Evolutionary conservation across 106 monocot species (phyloP), one percentile per base, ranked within the genome.

Genomic region (Acorus calamus): DNA sequence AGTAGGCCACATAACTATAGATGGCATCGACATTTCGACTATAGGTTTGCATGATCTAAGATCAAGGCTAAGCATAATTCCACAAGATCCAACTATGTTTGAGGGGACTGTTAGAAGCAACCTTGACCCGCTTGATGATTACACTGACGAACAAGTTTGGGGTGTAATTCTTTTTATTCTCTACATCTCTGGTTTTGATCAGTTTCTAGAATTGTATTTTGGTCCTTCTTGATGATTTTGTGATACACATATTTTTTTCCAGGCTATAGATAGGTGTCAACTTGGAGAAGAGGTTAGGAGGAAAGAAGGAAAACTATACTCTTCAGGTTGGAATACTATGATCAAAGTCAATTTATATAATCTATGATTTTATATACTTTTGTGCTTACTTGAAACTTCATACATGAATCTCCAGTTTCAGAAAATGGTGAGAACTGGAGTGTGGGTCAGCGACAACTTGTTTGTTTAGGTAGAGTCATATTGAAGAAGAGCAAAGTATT

Each of bases 391-490:
- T 51, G 51, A 7, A 51, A 51, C 5, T 7, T 9, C 51, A 51
- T 7, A 51, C 9, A 46, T 47, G 41, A 28, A 50, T 63, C 44
- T 70, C 41, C 67, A 89, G 94, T 94, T 8, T 79, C 63, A 13
- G 84, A 94, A 70, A 94, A 87, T 61, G 94, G 94, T 5, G 89
- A 94, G 59, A 89, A 94, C 60, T 94, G 94, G 94, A 94, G 94
- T 44, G 77, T 94, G 42, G 93, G 93, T 13, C 93, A 93, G 63
- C 77, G 89, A 42, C 93, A 93, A 55, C 74, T 93, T 14, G 80
- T 89, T 6, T 93, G 93, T 59, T 66, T 89, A 7, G 89, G 83
- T 1, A 67, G 89, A 50, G 83, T 86, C n/a, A 72, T 89, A 54
- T 45, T 94, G 66, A 94, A 89, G 43, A 89, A 65, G 61, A 89